Percentiles rank a stretch among this genome's conserved stretches.
Conservation (phyloP, 495 filamentous ascomycete species). For the Pyronema domesticum region DNA sequence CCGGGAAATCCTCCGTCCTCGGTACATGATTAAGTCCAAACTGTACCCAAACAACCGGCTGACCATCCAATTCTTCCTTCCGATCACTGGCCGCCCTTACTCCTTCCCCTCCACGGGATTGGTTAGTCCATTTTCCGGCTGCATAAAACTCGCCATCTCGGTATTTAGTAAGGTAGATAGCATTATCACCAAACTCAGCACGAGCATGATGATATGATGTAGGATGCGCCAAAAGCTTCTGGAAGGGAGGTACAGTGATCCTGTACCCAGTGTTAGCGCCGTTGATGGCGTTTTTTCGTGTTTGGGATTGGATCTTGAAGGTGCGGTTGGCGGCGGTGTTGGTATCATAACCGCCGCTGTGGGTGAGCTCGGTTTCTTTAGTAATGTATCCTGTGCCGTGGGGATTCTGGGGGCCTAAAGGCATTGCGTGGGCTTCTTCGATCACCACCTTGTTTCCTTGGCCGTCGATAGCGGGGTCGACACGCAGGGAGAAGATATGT, state of each 20-base stretch:
- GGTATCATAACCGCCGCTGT: conserved; percentile 46
- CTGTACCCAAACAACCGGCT: conserved; percentile 43
- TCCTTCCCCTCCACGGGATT: conserved; percentile 47
- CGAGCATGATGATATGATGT: conserved; percentile 51
- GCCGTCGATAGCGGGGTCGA: conserved; percentile 70
- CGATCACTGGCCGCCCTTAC: conserved; percentile 38
- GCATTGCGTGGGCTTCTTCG: conserved; percentile 46
- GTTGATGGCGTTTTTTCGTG: conserved; percentile 51
- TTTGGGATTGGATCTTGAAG: conserved; percentile 65
- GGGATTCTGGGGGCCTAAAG: conserved; percentile 46
- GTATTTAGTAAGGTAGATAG: conserved; percentile 67
- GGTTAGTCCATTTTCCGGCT: conserved; percentile 74
- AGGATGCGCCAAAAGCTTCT: conserved; percentile 57
- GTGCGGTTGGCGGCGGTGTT: conserved; percentile 44
- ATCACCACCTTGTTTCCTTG: conserved; percentile 50
- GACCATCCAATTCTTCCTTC: conserved; percentile 34
- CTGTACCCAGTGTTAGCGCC: conserved; percentile 65
- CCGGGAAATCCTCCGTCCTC: conserved; percentile 43
- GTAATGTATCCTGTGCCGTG: conserved; percentile 60
- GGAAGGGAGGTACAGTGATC: conserved; percentile 53
- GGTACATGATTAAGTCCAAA: conserved; percentile 47
- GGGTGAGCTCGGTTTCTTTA: conserved; percentile 39
- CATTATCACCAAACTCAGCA: conserved; percentile 67
- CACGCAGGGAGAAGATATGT: conserved; percentile 75
- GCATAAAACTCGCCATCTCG: conserved; percentile 63